Evolutionary conservation across 495 filamentous ascomycete genomes (phyloP).

Genomic region (Aeminium ludgeri): DNA sequence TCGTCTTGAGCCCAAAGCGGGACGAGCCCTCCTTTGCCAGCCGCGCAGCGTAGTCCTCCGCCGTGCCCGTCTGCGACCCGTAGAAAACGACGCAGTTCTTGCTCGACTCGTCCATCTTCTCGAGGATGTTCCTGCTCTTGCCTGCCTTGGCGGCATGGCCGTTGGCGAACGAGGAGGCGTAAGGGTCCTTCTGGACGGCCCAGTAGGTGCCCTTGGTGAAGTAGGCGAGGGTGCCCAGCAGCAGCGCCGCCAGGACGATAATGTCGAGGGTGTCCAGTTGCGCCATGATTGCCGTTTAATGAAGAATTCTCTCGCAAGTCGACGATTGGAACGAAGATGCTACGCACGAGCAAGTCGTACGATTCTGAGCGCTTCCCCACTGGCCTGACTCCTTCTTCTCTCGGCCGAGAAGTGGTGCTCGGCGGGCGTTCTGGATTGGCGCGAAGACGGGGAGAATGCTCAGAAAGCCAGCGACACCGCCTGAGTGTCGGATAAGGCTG

Average conservation of each 20-base stretch:
- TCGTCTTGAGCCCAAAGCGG: slow-evolving; percentile 90
- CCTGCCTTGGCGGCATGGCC: slow-evolving; percentile 53
- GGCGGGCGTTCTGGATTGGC: too few species aligned
- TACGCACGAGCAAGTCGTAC: too few species aligned
- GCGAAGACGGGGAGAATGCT: too few species aligned
- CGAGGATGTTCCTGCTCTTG: slow-evolving; percentile 77
- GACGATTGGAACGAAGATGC: too few species aligned
- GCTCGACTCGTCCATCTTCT: slow-evolving; percentile 87
- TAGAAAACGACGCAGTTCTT: slow-evolving; percentile 99
- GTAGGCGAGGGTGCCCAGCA: slow-evolving; percentile 80
- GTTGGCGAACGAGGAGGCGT: slow-evolving; percentile 57
- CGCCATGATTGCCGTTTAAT: slow-evolving; percentile 42
- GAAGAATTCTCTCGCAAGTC: too few species aligned
- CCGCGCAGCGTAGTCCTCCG: slow-evolving; percentile 96
- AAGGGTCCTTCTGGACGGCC: slow-evolving; percentile 75
- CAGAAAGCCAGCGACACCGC: too few species aligned
- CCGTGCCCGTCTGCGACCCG: slow-evolving; percentile 94
- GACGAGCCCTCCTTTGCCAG: slow-evolving; percentile 94
- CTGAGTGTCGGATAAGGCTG: too few species aligned
- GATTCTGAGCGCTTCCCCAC: too few species aligned
- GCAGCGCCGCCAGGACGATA: slow-evolving; percentile 66
- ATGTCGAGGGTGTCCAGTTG: slow-evolving; percentile 93
- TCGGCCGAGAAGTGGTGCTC: too few species aligned
- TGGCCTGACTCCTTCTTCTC: too few species aligned
- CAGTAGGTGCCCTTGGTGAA: slow-evolving; percentile 94